Conservation (phyloP, 306 rosid species). For the Begonia masoniana region DNA sequence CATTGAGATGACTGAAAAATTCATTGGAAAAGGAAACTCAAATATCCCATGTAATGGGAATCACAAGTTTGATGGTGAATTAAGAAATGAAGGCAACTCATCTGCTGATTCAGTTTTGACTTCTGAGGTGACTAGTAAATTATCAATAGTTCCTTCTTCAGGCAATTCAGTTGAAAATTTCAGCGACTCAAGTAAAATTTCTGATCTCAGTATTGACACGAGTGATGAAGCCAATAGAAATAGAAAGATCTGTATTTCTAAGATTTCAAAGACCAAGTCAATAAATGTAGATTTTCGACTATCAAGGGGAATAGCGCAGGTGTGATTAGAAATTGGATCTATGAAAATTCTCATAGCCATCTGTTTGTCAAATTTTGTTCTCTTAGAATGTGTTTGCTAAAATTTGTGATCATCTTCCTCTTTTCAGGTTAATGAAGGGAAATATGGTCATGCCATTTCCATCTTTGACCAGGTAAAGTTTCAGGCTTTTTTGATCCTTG, state of each 20-base stretch:
- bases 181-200: constrained; percentile 31
- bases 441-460: constrained; percentile 77
- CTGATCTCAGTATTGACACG: constrained; percentile 22
- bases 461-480: constrained; percentile 70
- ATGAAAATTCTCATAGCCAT: not conserved
- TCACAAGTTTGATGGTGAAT: constrained; percentile 33
- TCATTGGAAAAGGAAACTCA: constrained; percentile 22
- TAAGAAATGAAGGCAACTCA: constrained; percentile 46
- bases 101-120: constrained; percentile 50
- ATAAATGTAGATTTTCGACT: constrained; percentile 88
- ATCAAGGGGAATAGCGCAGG: constrained; percentile 96
- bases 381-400: constrained; percentile 1
- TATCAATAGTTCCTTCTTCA: constrained; percentile 29
- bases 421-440: constrained; percentile 92
- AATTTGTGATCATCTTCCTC: not conserved
- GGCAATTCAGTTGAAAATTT: constrained; percentile 31
- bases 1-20: constrained; percentile 31
- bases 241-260: constrained; percentile 66
- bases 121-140: constrained; percentile 42
- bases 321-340: constrained; percentile 17
- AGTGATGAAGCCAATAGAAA: constrained; percentile 48
- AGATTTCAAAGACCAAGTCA: constrained; percentile 68
- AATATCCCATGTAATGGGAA: constrained; percentile 37
- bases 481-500: constrained; percentile 5
- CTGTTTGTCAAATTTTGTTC: not conserved